Base-by-base conservation (phyloP, 305 asterid species). In the Stenogyne calaminthoides region DNA sequence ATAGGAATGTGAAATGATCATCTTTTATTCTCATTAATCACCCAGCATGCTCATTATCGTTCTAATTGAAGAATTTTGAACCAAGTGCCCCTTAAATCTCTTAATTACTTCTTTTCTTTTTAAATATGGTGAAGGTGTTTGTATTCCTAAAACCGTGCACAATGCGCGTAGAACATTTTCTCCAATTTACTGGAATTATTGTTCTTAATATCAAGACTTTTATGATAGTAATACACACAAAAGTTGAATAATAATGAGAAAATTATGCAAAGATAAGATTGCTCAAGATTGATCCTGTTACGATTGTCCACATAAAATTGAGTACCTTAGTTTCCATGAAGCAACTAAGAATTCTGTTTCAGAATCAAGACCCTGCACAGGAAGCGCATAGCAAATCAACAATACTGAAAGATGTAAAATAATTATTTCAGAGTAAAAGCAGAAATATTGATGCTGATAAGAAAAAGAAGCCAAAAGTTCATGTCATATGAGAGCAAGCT, bases 291-390 rank as follows among this genome's bases (percentile, higher is more conserved):
- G 52, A 9, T 68, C 11, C 61, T 52, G 34, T 51, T 9, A 25
- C 12, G 14, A 12, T 15, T 27, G 52, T 20, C 32, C 18, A 40
- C 7, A 61, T 27, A 67, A 29, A 40, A 64, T 51, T 1, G 49
- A 62, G 77, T 72, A 90, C 96, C 96, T 87, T 75, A 89, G 73
- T 72, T 84, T 89, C 97, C 97, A 91, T 19, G 89, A 83, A 77
- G 96, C 93, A 78, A 81, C 75, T 71, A 91, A 14, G 69, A 47
- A 61, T 42, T 67, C 73, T 54, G 78, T 65, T 70, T 69, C 72
- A 19, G 84, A 60, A 76, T 65, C 79, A 59, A 42, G 68, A 54
- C 80, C 88, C 93, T 89, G 88, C 83, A 73, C 34, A 52, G 12
- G 72, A 75, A 76, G 51, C 54, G 73, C 19, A 52, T n/a, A 29